Evolutionary conservation across 306 rosid species (phyloP).

Genomic region (Acacia crassicarpa): DNA sequence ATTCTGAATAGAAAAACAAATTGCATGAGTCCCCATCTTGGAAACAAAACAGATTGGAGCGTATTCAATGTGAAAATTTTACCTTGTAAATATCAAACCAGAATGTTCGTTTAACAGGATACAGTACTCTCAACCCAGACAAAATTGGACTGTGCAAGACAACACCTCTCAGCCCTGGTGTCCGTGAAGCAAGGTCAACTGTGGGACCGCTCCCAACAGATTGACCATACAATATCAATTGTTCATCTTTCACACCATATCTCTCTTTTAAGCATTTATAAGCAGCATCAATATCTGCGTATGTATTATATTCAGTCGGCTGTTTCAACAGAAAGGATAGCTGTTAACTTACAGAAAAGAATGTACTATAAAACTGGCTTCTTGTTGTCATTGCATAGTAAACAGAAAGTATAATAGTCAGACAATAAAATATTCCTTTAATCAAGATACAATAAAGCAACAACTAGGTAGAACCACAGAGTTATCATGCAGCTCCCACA

Average conservation of each 20-base stretch:
- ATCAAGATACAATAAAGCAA: not conserved
- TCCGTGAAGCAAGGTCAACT: conserved; percentile 82
- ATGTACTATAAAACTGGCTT: conserved; percentile 1
- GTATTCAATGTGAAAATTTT: conserved; percentile 1
- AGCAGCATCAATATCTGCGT: conserved; percentile 91
- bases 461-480: not conserved
- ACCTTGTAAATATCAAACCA: conserved; percentile 99
- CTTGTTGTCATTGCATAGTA: not conserved
- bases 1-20: conserved; percentile 56
- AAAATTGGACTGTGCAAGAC: conserved; percentile 91
- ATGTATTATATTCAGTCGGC: conserved; percentile 93
- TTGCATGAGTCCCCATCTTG: conserved; percentile 11
- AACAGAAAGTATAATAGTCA: not conserved
- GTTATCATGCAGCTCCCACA: not conserved
- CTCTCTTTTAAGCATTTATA: conserved; percentile 86
- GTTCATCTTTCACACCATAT: conserved; percentile 79
- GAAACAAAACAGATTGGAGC: conserved; percentile 31
- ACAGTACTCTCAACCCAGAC: conserved; percentile 86
- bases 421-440: not conserved
- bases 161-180: conserved; percentile 75
- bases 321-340: conserved; percentile 54
- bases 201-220: conserved; percentile 98
- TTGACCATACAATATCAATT: conserved; percentile 86
- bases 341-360: conserved; percentile 32
- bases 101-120: conserved; percentile 85